Evolutionary conservation across 2,329 filamentous ascomycete species (phyloP).

Genomic region (Monosporascus sp.): DNA sequence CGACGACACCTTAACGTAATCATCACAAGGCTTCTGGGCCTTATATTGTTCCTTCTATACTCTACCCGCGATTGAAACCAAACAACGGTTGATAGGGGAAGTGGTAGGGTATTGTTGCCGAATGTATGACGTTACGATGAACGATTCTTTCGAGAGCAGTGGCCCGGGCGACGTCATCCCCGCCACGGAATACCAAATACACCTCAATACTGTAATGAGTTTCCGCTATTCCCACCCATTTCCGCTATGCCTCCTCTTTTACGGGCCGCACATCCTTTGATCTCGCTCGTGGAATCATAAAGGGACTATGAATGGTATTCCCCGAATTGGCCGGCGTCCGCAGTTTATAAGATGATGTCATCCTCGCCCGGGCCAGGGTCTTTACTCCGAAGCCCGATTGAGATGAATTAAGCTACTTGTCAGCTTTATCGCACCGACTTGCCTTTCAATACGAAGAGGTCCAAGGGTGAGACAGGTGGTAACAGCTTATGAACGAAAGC

Average conservation of each 20-base stretch:
- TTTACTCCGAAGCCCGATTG: background rate
- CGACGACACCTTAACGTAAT: background rate
- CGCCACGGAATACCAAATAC: too few relatives aligned
- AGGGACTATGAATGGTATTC: background rate
- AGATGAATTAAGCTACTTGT: too few relatives aligned
- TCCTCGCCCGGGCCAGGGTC: background rate
- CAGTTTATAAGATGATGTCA: background rate
- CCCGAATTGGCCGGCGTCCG: too few relatives aligned
- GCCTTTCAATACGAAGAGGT: too few relatives aligned
- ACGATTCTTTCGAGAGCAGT: background rate
- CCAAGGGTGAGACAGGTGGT: too few relatives aligned
- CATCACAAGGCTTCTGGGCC: background rate
- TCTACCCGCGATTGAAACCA: background rate
- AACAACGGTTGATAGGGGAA: background rate
- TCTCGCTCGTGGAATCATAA: too few relatives aligned
- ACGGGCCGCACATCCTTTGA: background rate
- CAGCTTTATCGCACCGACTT: too few relatives aligned
- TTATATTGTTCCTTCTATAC: background rate
- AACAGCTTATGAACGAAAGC: too few relatives aligned
- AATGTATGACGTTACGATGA: background rate
- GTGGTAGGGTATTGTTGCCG: background rate
- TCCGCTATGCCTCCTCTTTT: background rate
- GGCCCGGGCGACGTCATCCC: background rate
- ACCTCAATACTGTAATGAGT: too few relatives aligned
- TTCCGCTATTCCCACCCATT: background rate